Evolutionary conservation across 2,329 filamentous ascomycete species (phyloP), one percentile per base, ranked within the genome.

Genomic region (Fusarium pilosicola): DNA sequence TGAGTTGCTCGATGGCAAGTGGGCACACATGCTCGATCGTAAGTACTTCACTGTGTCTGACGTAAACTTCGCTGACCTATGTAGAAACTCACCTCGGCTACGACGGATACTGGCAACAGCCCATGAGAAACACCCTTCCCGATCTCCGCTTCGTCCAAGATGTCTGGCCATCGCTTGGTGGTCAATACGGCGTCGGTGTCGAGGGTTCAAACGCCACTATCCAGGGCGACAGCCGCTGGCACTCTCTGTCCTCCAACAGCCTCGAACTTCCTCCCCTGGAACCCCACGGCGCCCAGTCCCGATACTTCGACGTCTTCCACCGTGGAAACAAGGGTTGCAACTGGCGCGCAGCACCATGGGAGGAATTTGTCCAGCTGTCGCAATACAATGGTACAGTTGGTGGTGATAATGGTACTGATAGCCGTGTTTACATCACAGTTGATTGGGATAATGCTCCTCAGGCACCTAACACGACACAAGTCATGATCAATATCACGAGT

Each of bases 101-200:
- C 52, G 83, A 88, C 59, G 85, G 84, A 1, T 79, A 80, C 79
- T 89, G 91, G 91, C 92, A 94, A 80, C 91, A 93, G 78, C 91
- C 92, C 3, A 93, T 93, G 91, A 85, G 91, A 39, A 92, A 94
- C 77, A 87, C 87, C 0, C 86, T 92, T 3, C 91, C 91, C 0
- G 86, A 88, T 11, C 65, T 80, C 26, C 52, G 70, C 8, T 80
- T 75, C n/a, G 77, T 80, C 7, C 78, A 80, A 24, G 92, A 13
- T 86, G 90, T 61, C 83, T 94, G 62, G 90, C 91, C 28, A 83
- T 94, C 49, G 84, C 72, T 76, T 26, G 75, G 85, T 52, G 81
- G 81, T 0, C 77, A 82, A n/a, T 81, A 81, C 58, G 81, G 81
- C 0, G 52, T 83, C 9, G 77, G 78, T 0, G 79, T 80, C 1